Evolutionary conservation across 2,329 filamentous ascomycete genomes (phyloP).

Genomic region (Talaromyces funiculosus): DNA sequence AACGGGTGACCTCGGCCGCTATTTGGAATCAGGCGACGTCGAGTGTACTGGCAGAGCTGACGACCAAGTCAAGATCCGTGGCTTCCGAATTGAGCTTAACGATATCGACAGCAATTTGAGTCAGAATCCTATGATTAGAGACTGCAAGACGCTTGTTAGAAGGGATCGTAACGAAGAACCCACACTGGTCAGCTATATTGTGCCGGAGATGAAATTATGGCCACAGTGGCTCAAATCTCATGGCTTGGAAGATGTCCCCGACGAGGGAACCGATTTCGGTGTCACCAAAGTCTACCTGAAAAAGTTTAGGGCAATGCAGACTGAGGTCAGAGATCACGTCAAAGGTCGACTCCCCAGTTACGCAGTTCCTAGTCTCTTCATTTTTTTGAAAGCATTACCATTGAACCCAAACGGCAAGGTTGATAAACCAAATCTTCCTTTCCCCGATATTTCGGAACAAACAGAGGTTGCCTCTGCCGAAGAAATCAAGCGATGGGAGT

Average conservation of each 20-base stretch:
- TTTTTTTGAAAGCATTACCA: conserved; percentile 66
- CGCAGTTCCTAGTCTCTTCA: conserved; percentile 68
- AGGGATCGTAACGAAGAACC: conserved; percentile 80
- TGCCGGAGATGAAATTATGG: conserved; percentile 75
- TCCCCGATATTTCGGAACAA: conserved; percentile 67
- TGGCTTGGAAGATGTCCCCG: conserved; percentile 47
- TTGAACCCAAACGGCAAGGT: conserved; percentile 85
- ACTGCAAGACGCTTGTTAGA: conserved; percentile 79
- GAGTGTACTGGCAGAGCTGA: conserved; percentile 77
- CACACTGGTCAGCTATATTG: conserved; percentile 82
- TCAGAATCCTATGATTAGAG: conserved; percentile 67
- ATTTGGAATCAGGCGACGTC: conserved; percentile 64
- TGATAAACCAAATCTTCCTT: conserved; percentile 71
- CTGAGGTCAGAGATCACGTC: conserved; percentile 61
- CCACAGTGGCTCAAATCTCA: conserved; percentile 57
- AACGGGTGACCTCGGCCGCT: conserved; percentile 79
- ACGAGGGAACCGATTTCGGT: conserved; percentile 42
- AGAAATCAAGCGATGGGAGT: conserved; percentile 43
- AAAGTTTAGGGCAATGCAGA: conserved; percentile 56
- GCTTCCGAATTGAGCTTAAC: conserved; percentile 89
- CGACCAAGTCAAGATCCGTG: conserved; percentile 90
- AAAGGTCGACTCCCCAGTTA: conserved; percentile 67
- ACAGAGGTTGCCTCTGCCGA: conserved; percentile 51
- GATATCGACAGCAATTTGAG: conserved; percentile 85
- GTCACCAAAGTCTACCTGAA: conserved; percentile 37